These are phyloP conservation scores for Nepenthes gracilis DNA, from an alignment of 148 eudicot genomes.

Conservation along the genomic window DNA sequence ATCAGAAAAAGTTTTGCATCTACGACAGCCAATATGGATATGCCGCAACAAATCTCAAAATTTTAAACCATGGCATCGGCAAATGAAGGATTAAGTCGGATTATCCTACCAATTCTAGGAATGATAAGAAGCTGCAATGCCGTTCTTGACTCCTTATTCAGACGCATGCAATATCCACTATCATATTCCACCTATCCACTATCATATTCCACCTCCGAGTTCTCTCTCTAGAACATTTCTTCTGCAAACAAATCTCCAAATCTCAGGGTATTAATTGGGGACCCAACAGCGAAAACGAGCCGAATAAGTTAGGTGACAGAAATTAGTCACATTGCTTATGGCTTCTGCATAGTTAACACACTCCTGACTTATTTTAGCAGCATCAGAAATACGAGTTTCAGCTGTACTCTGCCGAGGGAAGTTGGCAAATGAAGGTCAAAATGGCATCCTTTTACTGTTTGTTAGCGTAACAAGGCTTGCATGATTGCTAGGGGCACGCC, in stretches of 20 bases:
- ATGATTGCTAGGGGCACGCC: constrained; percentile 17
- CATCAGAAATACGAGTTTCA: constrained; percentile 17
- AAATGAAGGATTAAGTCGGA: not conserved
- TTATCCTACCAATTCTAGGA: constrained; percentile 57
- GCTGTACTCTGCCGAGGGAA: constrained; percentile 25
- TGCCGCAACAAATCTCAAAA: no score
- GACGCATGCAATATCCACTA: constrained; percentile 48
- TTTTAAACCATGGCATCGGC: no score
- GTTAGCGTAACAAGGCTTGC: not conserved
- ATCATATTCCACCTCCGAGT: constrained; percentile 53
- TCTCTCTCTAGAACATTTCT: constrained; percentile 13
- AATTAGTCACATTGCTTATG: constrained; percentile 24
- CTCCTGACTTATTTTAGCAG: constrained; percentile 7
- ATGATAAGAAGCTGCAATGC: constrained; percentile 70
- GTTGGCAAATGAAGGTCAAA: constrained; percentile 27
- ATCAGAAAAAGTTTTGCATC: no score
- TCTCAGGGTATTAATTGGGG: not conserved
- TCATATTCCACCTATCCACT: constrained; percentile 70
- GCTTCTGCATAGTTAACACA: constrained; percentile 15
- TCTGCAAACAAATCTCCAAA: constrained; percentile 21
- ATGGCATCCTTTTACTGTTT: constrained; percentile 39
- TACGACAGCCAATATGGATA: no score
- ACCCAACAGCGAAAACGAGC: constrained; percentile 1
- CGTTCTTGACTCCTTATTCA: constrained; percentile 57
- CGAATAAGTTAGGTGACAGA: not conserved